Base-by-base conservation (phyloP, 768 basidiomycete genomes). In the Flagelloscypha sp. region DNA sequence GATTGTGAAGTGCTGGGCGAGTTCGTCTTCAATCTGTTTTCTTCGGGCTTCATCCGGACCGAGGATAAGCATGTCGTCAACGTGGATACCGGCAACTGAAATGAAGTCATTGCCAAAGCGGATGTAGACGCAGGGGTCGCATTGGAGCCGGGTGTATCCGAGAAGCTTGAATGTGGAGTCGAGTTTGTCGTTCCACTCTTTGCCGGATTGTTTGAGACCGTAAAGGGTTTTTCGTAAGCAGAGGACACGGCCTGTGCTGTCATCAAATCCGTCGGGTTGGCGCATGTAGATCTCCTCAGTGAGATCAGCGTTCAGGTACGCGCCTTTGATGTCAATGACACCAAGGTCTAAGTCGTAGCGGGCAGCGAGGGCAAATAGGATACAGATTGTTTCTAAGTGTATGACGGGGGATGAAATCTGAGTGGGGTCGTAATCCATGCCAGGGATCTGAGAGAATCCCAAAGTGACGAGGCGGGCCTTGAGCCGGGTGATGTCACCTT, bases 271-370 rank as follows among this genome's bases (percentile, higher is more conserved):
- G 0, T 43, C 47, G 2, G 60, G 60, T 13, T 55, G 45, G 16
- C 50, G 30, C 59, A 67, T 61, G 41, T 57, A 68, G 25, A 66
- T 57, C 0, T 35, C 27, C 21, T 47, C 43, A 8, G 49, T 48
- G 11, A 63, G 50, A 3, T 54, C 40, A 33, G 40, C 27, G 47
- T 36, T 56, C 1, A 65, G 52, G 43, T 52, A 65, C 0, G 56
- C 59, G 0, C 40, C 38, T 11, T 53, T 63, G 12, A 73, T 56
- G 43, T 76, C 64, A 7, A 70, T 48, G 30, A 49, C 55, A 13
- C 63, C 44, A 5, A 72, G 29, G 5, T 68, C 48, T 40, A 59
- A 59, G 18, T 56, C 42, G 6, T 57, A 29, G 0, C 35, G 5
- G 0, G 65, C 62, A 0, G 66, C 56, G 16, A 68, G 29, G 3